Evolutionary conservation across 2,329 filamentous ascomycete species (phyloP).

Genomic region (Sphaceloma murrayae): DNA sequence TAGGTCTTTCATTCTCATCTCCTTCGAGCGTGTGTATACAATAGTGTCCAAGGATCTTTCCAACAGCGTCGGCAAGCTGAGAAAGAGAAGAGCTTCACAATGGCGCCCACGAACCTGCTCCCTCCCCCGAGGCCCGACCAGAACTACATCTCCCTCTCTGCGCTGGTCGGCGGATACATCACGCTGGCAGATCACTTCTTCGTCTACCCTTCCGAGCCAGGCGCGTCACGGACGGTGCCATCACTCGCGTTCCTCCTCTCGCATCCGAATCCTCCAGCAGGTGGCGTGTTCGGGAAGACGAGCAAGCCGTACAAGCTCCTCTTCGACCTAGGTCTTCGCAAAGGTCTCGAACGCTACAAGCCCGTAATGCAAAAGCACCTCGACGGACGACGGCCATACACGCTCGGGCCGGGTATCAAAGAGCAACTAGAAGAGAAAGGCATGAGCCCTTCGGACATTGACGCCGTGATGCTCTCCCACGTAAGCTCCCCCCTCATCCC

Average conservation of each 20-base stretch:
- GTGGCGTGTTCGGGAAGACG: conserved; percentile 15
- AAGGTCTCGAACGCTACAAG: conserved; percentile 37
- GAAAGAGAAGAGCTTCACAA: neutral
- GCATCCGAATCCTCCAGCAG: conserved; percentile 28
- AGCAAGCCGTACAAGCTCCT: conserved; percentile 33
- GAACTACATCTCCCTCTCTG: conserved; percentile 11
- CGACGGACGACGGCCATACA: conserved; percentile 37
- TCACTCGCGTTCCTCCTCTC: conserved; percentile 46
- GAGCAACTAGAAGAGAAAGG: conserved; percentile 31
- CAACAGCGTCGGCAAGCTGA: neutral
- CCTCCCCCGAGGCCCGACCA: conserved; percentile 6
- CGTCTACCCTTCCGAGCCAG: conserved; percentile 36
- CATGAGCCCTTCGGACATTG: conserved; percentile 30
- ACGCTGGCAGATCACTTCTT: conserved; percentile 42
- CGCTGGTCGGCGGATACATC: conserved; percentile 25
- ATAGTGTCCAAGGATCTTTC: too few species aligned
- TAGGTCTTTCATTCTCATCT: too few species aligned
- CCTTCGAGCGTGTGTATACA: too few species aligned
- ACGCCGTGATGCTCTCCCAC: conserved; percentile 43
- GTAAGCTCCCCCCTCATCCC: conserved; percentile 15
- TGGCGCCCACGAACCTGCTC: conserved; percentile 1
- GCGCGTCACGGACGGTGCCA: conserved; percentile 41
- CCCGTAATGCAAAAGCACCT: conserved; percentile 38
- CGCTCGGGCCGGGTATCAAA: conserved; percentile 35
- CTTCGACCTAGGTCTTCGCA: conserved; percentile 47